Base-by-base conservation (phyloP, 768 basidiomycete genomes). In the Cytidiella melzeri region DNA sequence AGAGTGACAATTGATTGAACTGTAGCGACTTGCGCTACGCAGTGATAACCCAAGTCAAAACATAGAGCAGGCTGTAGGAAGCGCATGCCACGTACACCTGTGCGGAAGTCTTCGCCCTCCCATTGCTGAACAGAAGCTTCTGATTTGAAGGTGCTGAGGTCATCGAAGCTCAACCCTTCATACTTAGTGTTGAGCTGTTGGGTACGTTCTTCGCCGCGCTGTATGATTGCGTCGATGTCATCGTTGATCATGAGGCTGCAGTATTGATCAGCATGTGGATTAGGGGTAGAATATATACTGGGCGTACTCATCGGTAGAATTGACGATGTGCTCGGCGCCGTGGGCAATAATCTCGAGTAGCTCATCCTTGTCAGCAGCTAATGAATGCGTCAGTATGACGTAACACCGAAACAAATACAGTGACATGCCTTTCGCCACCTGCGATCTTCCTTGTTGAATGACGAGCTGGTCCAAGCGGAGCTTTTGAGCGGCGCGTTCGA, bases 341-440 rank as follows among this genome's bases (percentile, higher is more conserved):
- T 95, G 92, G 5, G 93, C 85, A 51, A 99, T 98, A 92, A 98
- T 99, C 62, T 98, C 94, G 28, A 98, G 70, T 12, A 99, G 73
- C 51, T 98, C 96, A 42, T 98, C 96, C 71, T 98, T 98, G 65
- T 83, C 89, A 13, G 90, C 86, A 46, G 89, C 93, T 85, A 24
- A 15, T 34, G 7, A n/a, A 34, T 34, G 15, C 11, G 43, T 51
- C 15, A 50, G 38, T 9, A 30, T 24, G 30, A n/a, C 41, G 11
- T 21, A 11, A 7, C 24, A 27, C 13, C 26, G 36, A 2, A 25
- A 30, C n/a, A 20, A 30, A 13, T 24, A 11, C 2, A 7, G 24
- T 9, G 27, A 61, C 76, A 53, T 58, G 79, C 87, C 81, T 71
- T 95, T 96, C 2, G 80, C 76, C 51, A 76, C 76, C 60, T 91